A percentile compares a stretch with the other conserved stretches of the same genome.
Conservation (phyloP, 768 basidiomycete genomes). For the Lactifluus volemus region DNA sequence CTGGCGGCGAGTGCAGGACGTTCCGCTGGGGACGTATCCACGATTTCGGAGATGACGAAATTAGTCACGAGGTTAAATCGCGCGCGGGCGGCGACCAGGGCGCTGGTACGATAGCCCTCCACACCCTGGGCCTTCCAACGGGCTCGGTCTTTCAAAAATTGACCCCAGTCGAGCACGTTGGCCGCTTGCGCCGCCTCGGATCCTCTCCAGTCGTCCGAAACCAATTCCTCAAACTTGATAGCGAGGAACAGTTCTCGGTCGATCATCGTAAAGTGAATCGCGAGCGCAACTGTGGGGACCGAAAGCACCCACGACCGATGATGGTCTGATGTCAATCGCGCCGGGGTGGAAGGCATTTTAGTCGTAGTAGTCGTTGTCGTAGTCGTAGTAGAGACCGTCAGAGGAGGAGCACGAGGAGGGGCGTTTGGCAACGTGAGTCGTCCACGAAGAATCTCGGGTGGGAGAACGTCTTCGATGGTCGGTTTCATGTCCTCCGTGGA, state of each 20-base stretch:
- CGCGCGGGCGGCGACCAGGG: constrained; percentile 64
- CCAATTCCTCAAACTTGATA: constrained; percentile 84
- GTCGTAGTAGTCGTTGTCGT: too few species aligned
- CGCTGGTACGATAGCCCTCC: constrained; percentile 53
- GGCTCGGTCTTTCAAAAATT: constrained; percentile 68
- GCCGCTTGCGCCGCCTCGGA: constrained; percentile 41
- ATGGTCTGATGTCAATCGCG: constrained; percentile 23
- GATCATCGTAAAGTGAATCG: constrained; percentile 78
- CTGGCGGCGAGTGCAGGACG: constrained; percentile 60
- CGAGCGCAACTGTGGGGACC: constrained; percentile 51
- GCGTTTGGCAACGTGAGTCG: constrained; percentile 33
- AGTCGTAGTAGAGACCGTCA: constrained; percentile 17
- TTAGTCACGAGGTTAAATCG: constrained; percentile 80
- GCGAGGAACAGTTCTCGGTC: constrained; percentile 81
- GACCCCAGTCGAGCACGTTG: constrained; percentile 75
- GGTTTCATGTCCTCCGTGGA: constrained; percentile 38
- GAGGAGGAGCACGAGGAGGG: constrained; percentile 15
- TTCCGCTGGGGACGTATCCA: constrained; percentile 60
- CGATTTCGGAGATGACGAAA: constrained; percentile 74
- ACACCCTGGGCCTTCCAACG: constrained; percentile 56
- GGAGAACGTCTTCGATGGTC: constrained; percentile 52
- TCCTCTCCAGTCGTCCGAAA: constrained; percentile 60
- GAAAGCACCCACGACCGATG: constrained; percentile 69
- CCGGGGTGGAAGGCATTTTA: constrained; percentile 26
- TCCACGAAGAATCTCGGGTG: constrained; percentile 56